Percentiles rank a stretch among this genome's conserved stretches.
Evolutionary conservation across 768 basidiomycete species (phyloP).

Genomic region (Calocera viscosa): DNA sequence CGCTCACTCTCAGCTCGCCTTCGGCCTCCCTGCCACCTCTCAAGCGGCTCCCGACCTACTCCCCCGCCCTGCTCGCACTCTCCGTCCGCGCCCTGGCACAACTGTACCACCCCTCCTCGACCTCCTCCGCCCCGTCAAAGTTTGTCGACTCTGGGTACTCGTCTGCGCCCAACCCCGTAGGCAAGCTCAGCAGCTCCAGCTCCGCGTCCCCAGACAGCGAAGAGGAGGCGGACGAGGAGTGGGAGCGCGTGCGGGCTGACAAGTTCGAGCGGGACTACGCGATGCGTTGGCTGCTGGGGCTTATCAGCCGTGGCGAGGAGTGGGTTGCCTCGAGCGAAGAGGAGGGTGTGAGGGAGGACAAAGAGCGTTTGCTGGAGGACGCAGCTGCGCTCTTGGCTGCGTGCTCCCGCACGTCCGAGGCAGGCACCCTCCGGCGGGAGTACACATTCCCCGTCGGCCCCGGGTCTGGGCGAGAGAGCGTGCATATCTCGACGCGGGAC

Average conservation of each 20-base stretch:
- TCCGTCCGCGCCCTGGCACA: conserved; percentile 32
- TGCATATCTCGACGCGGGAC: conserved; percentile 54
- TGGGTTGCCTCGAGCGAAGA: conserved; percentile 32
- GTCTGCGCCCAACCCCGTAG: conserved; percentile 32
- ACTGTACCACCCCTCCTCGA: conserved; percentile 22
- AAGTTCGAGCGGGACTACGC: conserved; percentile 52
- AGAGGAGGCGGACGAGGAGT: conserved; percentile 17
- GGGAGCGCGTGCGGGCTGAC: conserved; percentile 46
- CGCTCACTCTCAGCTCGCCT: conserved; percentile 25
- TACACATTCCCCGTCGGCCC: conserved; percentile 36
- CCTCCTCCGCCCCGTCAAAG: conserved; percentile 19
- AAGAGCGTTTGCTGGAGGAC: conserved; percentile 37
- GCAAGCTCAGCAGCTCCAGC: neutral
- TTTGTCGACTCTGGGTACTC: conserved; percentile 65
- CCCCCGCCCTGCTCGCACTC: conserved; percentile 39
- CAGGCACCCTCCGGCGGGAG: conserved; percentile 42
- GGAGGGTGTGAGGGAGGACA: conserved; percentile 29
- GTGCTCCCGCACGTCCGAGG: conserved; percentile 35
- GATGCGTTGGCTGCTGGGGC: conserved; percentile 63
- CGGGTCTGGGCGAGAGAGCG: conserved; percentile 16
- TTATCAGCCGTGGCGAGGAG: conserved; percentile 46
- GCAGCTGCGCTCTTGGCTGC: conserved; percentile 48
- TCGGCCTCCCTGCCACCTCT: conserved; percentile 48
- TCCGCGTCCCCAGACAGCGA: conserved; percentile 13
- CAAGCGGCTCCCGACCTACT: conserved; percentile 29